Conservation (phyloP, 2,329 filamentous ascomycete species). For the Leptographium flavum region DNA sequence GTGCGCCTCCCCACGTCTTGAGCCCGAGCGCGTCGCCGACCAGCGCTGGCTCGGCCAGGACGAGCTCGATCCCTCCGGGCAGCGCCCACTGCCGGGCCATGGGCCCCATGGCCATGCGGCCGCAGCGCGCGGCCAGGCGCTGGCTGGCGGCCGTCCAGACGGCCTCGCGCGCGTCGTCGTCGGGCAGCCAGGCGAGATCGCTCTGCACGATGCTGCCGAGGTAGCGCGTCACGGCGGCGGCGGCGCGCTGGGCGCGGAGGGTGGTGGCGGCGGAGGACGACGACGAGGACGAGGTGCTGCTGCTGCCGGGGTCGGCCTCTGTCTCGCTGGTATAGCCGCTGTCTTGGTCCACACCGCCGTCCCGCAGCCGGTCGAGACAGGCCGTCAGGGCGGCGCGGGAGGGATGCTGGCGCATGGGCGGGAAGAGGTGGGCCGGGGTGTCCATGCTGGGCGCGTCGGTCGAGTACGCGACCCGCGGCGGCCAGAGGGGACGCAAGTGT, state of each 20-base stretch:
- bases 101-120: slow-evolving; percentile 48
- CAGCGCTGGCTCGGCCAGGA: slow-evolving; percentile 72
- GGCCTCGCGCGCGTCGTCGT: slow-evolving; percentile 49
- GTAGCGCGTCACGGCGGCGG: slow-evolving; percentile 44
- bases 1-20: slow-evolving; percentile 93
- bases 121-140: slow-evolving; percentile 73
- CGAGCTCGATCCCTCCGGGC: slow-evolving; percentile 27
- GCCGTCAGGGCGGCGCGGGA: slow-evolving; percentile 47
- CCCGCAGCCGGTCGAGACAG: slow-evolving; percentile 49
- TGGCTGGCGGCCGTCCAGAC: slow-evolving; percentile 70
- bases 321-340: background rate
- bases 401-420: slow-evolving; percentile 71
- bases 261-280: slow-evolving; percentile 23
- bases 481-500: too few species aligned
- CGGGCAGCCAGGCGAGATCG: slow-evolving; percentile 51
- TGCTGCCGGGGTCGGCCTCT: too few species aligned
- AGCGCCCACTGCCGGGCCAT: slow-evolving; percentile 42
- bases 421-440: too few species aligned
- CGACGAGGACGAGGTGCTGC: too few species aligned
- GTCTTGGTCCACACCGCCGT: background rate
- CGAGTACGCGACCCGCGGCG: too few species aligned
- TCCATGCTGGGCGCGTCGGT: too few species aligned
- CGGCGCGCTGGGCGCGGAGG: slow-evolving; percentile 22
- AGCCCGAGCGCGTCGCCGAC: slow-evolving; percentile 79
- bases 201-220: slow-evolving; percentile 56